Percentiles rank a stretch among this genome's conserved stretches.
Evolutionary conservation across 805 yeast species (phyloP).

Genomic region (Komagataella pastoris): DNA sequence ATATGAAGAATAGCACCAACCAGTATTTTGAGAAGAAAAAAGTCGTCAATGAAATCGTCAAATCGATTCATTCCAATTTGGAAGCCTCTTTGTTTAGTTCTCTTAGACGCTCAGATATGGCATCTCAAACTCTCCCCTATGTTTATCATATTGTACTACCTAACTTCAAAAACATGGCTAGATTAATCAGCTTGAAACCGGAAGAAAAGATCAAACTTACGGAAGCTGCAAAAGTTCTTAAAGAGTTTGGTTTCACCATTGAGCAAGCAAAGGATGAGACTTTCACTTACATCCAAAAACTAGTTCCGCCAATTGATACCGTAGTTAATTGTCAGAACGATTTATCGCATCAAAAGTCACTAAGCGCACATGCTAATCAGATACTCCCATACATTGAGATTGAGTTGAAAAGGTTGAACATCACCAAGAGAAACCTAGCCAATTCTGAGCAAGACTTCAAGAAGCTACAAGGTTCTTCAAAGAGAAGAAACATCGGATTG

Average conservation of each 20-base stretch:
- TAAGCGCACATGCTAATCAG: constrained; percentile 10
- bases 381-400: constrained; percentile 23
- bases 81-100: constrained; percentile 17
- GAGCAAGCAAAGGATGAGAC: background rate
- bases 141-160: constrained; percentile 17
- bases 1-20: constrained; percentile 18
- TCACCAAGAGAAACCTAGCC: background rate
- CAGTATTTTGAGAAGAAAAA: constrained; percentile 23
- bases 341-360: background rate
- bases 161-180: constrained; percentile 11
- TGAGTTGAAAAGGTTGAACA: constrained; percentile 8
- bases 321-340: background rate
- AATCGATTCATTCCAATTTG: constrained; percentile 15
- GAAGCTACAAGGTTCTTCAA: background rate
- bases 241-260: constrained; percentile 26
- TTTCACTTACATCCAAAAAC: background rate
- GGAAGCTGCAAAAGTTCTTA: constrained; percentile 22
- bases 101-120: constrained; percentile 10
- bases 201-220: constrained; percentile 20
- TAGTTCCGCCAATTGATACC: background rate
- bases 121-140: constrained; percentile 21
- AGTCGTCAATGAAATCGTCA: constrained; percentile 19
- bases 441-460: background rate
- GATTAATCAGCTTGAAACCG: constrained; percentile 10
- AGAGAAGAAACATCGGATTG: background rate